Percentiles rank a stretch among this genome's conserved stretches.
Evolutionary conservation across 2,329 filamentous ascomycete genomes (phyloP).

Genomic region (Cordyceps cateniannulata): DNA sequence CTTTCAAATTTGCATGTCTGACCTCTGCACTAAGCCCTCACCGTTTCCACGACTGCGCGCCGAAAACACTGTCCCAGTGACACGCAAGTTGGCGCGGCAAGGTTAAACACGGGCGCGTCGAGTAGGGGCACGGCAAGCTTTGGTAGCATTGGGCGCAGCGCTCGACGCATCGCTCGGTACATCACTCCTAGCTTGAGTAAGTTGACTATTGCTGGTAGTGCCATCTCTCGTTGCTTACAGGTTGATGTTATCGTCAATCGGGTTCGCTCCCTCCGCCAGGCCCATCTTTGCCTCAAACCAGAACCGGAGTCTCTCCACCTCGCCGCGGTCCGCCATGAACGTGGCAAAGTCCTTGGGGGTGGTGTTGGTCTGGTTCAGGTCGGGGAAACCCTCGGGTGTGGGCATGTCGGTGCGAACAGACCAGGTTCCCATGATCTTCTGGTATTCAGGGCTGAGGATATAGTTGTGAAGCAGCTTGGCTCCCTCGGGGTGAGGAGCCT

Average conservation of each 20-base stretch:
- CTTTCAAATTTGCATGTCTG: too few relatives aligned
- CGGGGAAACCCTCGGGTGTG: conserved; percentile 22
- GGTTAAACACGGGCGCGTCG: too few relatives aligned
- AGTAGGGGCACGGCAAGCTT: too few relatives aligned
- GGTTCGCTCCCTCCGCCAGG: conserved; percentile 34
- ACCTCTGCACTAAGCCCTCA: too few relatives aligned
- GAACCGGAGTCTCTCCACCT: conserved; percentile 35
- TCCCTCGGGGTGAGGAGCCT: conserved; percentile 42
- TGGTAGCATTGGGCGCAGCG: too few relatives aligned
- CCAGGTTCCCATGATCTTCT: conserved; percentile 26
- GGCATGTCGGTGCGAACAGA: conserved; percentile 29
- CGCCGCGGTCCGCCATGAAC: conserved; percentile 35
- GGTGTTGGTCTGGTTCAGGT: conserved; percentile 26
- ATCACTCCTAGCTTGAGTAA: too few relatives aligned
- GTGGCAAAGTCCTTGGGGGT: conserved; percentile 31
- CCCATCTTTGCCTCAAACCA: conserved; percentile 37
- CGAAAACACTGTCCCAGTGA: too few relatives aligned
- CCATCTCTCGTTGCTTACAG: too few relatives aligned
- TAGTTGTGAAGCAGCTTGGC: conserved; percentile 45
- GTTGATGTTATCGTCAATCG: conserved; percentile 23
- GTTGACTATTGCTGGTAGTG: too few relatives aligned
- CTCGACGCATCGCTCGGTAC: too few relatives aligned
- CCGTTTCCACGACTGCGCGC: too few relatives aligned
- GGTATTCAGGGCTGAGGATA: conserved; percentile 35
- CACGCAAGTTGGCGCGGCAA: too few relatives aligned